Conservation (phyloP, 225 moss, liverwort and hornwort species). For the Pseudoscleropodium purum region DNA sequence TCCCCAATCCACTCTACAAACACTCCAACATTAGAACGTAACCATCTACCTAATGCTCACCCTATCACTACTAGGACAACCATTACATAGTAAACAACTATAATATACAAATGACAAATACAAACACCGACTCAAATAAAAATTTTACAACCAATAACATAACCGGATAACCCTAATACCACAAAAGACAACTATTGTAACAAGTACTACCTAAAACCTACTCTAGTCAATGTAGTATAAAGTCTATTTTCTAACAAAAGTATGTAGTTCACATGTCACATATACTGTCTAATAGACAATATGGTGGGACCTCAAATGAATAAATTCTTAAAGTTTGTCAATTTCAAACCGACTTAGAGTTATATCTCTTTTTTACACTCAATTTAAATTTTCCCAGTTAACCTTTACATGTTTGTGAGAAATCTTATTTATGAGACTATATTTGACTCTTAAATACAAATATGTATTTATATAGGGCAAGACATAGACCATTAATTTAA, state of each 20-base stretch:
- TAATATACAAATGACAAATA: not conserved
- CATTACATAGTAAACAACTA: not conserved
- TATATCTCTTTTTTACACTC: not conserved
- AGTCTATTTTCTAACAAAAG: rapidly evolving
- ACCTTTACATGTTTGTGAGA: too few species aligned
- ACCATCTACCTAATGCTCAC: not conserved
- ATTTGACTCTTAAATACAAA: too few species aligned
- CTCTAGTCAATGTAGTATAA: not conserved
- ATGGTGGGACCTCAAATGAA: not conserved
- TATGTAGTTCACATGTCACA: not conserved
- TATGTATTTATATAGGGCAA: too few species aligned
- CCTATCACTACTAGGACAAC: rapidly evolving
- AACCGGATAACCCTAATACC: not conserved
- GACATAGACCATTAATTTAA: too few species aligned
- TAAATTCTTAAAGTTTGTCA: not conserved
- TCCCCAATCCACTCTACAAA: not conserved
- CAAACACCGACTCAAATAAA: not conserved
- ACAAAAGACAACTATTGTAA: too few species aligned
- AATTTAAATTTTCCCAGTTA: not conserved
- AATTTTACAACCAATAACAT: not conserved
- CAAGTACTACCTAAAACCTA: not conserved
- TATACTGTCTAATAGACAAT: not conserved
- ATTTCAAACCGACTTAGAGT: too few species aligned
- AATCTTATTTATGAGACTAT: too few species aligned
- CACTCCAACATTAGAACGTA: not conserved